Evolutionary conservation across 2,329 filamentous ascomycete genomes (phyloP).

Genomic region (Aspergillus sp.): DNA sequence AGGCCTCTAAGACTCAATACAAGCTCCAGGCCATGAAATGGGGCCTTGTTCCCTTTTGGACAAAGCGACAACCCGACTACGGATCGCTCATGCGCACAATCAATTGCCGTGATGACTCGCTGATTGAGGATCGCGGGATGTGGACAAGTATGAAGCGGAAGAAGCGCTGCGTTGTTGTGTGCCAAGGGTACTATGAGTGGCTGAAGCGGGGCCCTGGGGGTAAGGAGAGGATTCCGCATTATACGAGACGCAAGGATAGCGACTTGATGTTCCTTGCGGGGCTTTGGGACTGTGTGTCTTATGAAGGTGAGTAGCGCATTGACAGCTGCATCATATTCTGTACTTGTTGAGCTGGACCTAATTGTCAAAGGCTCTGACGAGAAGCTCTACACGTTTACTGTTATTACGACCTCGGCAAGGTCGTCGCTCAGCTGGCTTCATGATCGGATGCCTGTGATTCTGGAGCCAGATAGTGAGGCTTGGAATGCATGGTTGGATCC

Average conservation of each 20-base stretch:
- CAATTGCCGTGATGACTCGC: slow-evolving; percentile 90
- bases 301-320: slow-evolving; percentile 62
- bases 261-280: slow-evolving; percentile 87
- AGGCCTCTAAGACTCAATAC: slow-evolving; percentile 53
- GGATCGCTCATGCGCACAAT: slow-evolving; percentile 82
- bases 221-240: slow-evolving; percentile 85
- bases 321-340: not conserved
- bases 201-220: slow-evolving; percentile 72
- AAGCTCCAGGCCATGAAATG: slow-evolving; percentile 94
- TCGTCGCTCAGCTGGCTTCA: slow-evolving; percentile 84
- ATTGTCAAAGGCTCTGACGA: slow-evolving; percentile 62
- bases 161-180: slow-evolving; percentile 85
- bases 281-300: slow-evolving; percentile 85
- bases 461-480: slow-evolving; percentile 74
- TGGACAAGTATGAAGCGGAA: slow-evolving; percentile 89
- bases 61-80: slow-evolving; percentile 80
- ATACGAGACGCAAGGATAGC: slow-evolving; percentile 78
- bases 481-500: slow-evolving; percentile 82
- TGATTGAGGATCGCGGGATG: slow-evolving; percentile 76
- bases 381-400: slow-evolving; percentile 84
- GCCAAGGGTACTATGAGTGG: slow-evolving; percentile 97
- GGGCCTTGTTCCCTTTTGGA: slow-evolving; percentile 94
- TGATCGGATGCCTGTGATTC: slow-evolving; percentile 91
- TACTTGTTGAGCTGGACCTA: not conserved
- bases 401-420: slow-evolving; percentile 90